Conservation (phyloP, 805 yeast species). For the Peterozyma xylosa region DNA sequence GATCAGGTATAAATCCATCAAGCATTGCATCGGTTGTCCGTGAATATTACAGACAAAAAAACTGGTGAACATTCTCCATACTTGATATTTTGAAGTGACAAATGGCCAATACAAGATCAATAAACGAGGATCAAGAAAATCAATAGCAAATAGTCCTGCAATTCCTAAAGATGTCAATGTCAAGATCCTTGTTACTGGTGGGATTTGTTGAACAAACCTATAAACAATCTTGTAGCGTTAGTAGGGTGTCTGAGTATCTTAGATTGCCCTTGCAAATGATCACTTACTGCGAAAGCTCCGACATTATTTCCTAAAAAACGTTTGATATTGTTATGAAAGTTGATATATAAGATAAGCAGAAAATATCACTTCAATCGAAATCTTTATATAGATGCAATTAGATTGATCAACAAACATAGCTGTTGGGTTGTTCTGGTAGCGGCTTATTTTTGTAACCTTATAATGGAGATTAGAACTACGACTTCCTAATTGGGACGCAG, state of each 20-base stretch:
- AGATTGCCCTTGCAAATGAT: not conserved
- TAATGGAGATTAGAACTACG: too few species aligned
- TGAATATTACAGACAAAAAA: slow-evolving; percentile 31
- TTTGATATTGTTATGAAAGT: too few species aligned
- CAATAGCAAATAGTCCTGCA: slow-evolving; percentile 30
- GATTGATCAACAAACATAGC: too few species aligned
- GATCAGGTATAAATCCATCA: slow-evolving; percentile 48
- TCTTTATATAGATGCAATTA: too few species aligned
- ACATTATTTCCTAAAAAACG: not conserved
- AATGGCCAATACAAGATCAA: slow-evolving; percentile 23
- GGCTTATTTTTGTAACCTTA: too few species aligned
- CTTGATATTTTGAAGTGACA: slow-evolving; percentile 25
- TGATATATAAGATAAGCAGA: too few species aligned
- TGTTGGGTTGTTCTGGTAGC: too few species aligned
- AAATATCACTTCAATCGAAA: too few species aligned
- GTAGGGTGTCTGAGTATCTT: not conserved
- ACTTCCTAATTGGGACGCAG: too few species aligned
- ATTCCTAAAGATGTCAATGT: slow-evolving; percentile 39
- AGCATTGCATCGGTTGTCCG: slow-evolving; percentile 33
- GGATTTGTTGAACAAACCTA: slow-evolving; percentile 37
- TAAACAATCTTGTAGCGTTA: too few species aligned
- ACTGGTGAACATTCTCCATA: slow-evolving; percentile 41
- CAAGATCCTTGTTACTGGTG: slow-evolving; percentile 55
- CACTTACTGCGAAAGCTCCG: slow-evolving; percentile 7
- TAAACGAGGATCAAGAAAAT: slow-evolving; percentile 14